phyloP scores from a whole-genome alignment of 306 rosid species.

The Carpinus viminea region DNA sequence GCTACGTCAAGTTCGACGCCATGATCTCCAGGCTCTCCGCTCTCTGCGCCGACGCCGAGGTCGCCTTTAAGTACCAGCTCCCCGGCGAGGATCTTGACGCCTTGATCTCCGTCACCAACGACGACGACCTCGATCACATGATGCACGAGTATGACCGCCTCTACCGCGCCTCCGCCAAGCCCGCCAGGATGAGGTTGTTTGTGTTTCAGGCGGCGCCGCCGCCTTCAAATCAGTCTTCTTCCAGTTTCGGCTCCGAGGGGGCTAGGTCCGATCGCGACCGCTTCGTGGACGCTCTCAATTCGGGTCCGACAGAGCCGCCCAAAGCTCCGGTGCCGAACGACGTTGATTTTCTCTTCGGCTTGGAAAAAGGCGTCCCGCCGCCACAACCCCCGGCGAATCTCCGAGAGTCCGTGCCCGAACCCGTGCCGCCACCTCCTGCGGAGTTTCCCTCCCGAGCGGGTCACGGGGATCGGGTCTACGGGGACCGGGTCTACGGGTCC shows the following conservation, averaged over 20 bases:
- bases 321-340: slow-evolving; percentile 43
- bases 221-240: neutral
- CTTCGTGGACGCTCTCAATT: slow-evolving; percentile 54
- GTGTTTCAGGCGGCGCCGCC: slow-evolving; percentile 36
- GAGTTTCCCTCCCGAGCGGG: slow-evolving; percentile 39
- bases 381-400: slow-evolving; percentile 30
- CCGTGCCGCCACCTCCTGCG: slow-evolving; percentile 33
- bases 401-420: slow-evolving; percentile 52
- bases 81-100: slow-evolving; percentile 98
- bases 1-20: slow-evolving; percentile 52
- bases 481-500: slow-evolving; percentile 47
- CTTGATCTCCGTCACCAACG: slow-evolving; percentile 83
- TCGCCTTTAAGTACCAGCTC: slow-evolving; percentile 89
- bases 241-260: slow-evolving; percentile 44
- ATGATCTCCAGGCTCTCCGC: slow-evolving; percentile 63
- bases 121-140: slow-evolving; percentile 94
- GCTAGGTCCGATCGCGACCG: slow-evolving; percentile 49
- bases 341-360: slow-evolving; percentile 65
- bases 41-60: slow-evolving; percentile 51
- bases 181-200: slow-evolving; percentile 81
- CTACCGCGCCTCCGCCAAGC: slow-evolving; percentile 62
- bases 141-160: slow-evolving; percentile 97
- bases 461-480: slow-evolving; percentile 41
- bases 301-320: slow-evolving; percentile 43
- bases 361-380: slow-evolving; percentile 51